Evolutionary conservation across 805 yeast genomes (phyloP).

Genomic region (Metschnikowia vanudenii): DNA sequence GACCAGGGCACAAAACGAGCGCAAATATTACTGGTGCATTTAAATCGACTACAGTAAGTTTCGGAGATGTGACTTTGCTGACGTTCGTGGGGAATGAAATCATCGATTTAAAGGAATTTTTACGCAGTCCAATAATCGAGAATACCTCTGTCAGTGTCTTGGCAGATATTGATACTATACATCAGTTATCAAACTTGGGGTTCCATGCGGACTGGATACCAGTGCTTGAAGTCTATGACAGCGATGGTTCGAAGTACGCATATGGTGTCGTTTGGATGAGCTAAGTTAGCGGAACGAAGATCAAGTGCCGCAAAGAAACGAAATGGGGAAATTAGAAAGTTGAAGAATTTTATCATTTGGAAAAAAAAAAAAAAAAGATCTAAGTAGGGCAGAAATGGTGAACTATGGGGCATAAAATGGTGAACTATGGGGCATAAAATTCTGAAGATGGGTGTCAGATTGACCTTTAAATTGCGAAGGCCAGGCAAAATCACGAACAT

Average conservation of each 20-base stretch:
- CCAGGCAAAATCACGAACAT: no score
- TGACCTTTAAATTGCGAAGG: no score
- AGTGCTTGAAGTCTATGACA: constrained; percentile 17
- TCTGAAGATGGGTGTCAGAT: no score
- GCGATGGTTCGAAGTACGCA: constrained; percentile 7
- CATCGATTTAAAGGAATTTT: constrained; percentile 10
- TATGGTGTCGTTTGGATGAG: constrained; percentile 16
- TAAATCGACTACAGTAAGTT: constrained; percentile 1
- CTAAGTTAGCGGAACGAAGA: no score
- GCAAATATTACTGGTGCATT: constrained; percentile 3
- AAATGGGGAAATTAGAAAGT: no score
- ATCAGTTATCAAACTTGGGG: constrained; percentile 13
- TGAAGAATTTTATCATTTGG: no score
- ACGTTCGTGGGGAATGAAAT: constrained; percentile 9
- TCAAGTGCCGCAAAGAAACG: no score
- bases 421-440: no score
- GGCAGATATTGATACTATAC: constrained; percentile 11
- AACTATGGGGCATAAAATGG: no score
- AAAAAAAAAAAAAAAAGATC: no score
- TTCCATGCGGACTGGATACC: constrained; percentile 20
- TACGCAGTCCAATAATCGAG: constrained; percentile 8
- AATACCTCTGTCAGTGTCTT: constrained; percentile 12
- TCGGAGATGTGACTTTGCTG: constrained; percentile 7
- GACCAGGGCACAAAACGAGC: background rate
- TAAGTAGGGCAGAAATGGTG: no score